Base-by-base conservation (phyloP, 352 stramenopile genomes). In the Phytophthora meadii region DNA sequence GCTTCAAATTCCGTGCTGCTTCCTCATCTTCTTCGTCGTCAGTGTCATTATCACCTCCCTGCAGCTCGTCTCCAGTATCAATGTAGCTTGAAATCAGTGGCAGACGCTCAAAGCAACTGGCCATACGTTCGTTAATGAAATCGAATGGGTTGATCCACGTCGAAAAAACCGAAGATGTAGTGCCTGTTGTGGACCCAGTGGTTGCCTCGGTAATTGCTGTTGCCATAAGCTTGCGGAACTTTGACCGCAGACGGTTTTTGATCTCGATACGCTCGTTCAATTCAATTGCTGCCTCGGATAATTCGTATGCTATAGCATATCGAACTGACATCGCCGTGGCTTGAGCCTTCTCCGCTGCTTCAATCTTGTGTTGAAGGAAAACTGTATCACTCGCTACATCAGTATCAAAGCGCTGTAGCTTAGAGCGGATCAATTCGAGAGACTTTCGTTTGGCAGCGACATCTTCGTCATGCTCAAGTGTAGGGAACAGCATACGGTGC, bases 281-380 rank as follows among this genome's bases (percentile, higher is more conserved):
- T 17, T 77, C 65, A 49, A 92, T 91, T 9, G 79, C 76, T 39
- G 67, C 72, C 48, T 93, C 87, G 2, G 74, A 92, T 12, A 90
- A 61, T 25, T 72, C 73, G 45, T 91, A 90, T n/a, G 81, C 84
- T 24, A 73, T 76, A 48, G 66, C 69, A 24, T 86, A 79, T 19
- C 89, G 72, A 19, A 81, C 44, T 3, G 74, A 79, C 17, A 86
- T 82, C 1, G 83, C 79, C 22, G 79, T 59, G 1, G 79, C 86
- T 25, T 90, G 74, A 1, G 70, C 74, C 36, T 76, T 82, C 58
- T 94, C 82, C 2, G 84, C 79, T n/a, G 49, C 61, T 41, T 94
- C 87, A 54, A 93, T 93, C 62, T 95, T 95, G 1, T 77, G 69
- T 19, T 88, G 87, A 12, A 95, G 62, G 3, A 90, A 76, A 24